Percentiles rank a stretch among this genome's conserved stretches.
phyloP scores from a whole-genome alignment of 305 asterid genomes.

The Rubia balearica region DNA sequence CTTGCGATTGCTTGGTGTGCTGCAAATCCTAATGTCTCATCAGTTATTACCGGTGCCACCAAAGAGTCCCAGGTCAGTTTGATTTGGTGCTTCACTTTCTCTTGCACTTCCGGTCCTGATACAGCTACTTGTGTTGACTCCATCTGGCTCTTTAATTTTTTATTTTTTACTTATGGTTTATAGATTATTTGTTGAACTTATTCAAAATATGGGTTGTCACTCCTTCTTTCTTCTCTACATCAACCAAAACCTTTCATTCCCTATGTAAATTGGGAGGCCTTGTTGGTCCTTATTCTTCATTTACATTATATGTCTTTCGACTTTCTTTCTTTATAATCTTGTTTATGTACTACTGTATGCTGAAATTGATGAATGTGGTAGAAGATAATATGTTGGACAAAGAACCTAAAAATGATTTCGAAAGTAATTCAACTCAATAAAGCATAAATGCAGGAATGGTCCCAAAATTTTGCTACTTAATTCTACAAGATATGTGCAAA shows the following conservation, averaged over 20 bases:
- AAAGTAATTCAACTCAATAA: background rate
- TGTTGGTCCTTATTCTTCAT: background rate
- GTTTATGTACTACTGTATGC: background rate
- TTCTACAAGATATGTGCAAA: background rate
- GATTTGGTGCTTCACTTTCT: background rate
- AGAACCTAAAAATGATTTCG: background rate
- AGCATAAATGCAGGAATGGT: background rate
- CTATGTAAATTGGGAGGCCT: background rate
- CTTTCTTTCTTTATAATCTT: background rate
- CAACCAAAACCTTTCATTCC: background rate
- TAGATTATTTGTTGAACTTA: background rate
- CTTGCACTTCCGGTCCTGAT: conserved; percentile 3
- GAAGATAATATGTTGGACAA: background rate
- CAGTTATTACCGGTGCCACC: conserved; percentile 98
- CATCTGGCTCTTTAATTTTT: background rate
- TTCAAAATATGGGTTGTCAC: background rate
- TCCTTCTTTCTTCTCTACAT: background rate
- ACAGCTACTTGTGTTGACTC: background rate
- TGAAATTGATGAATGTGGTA: background rate
- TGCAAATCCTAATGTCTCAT: conserved; percentile 83
- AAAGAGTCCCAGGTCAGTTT: conserved; percentile 76
- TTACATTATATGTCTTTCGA: background rate
- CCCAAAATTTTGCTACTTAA: background rate
- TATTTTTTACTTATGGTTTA: background rate
- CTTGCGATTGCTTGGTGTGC: conserved; percentile 99